Base-by-base conservation (phyloP, 768 basidiomycete species). In the Pleurotus salmoneostramineus region DNA sequence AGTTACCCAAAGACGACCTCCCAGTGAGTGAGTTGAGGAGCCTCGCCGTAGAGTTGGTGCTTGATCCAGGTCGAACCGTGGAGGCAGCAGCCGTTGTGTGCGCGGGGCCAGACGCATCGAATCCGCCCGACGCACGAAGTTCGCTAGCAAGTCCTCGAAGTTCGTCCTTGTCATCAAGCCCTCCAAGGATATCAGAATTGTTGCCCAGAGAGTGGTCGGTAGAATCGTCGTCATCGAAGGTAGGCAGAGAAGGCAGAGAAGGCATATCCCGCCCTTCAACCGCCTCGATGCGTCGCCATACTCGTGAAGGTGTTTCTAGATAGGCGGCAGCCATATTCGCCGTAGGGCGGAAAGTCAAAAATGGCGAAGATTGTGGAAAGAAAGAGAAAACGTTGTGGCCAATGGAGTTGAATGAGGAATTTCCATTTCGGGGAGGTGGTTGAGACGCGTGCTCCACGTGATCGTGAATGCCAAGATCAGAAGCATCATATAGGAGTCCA, bases 231-330 rank as follows among this genome's bases (percentile, higher is more conserved):
- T 92, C 89, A 27, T 27, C 21, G 65, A 89, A 86, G 1, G 66
- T 76, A 5, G 90, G 88, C 10, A 93, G 70, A 3, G 89, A 90
- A 2, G 91, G 91, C 2, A 94, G 74, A 33, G 91, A 93, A 7
- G 92, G 88, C 77, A 93, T 88, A 61, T 91, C 89, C 61, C 76
- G 71, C 59, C 84, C 83, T 63, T 91, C 87, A n/a, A 81, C 75
- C 0, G 81, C 86, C 69, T 93, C 84, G 51, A 94, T 92, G 47
- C 92, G 82, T 32, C 91, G 81, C 88, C 87, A 90, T 65, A 94
- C 85, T 45, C 91, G 79, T 27, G 92, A 93, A 0, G 91, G 91
- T 12, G 91, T 94, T 71, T 94, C 91, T 6, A 84, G 76, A 72
- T 82, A 70, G 12, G 77, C 77, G 65, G 84, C 78, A 73, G 44